Evolutionary conservation across 805 yeast genomes (phyloP), one percentile per base, ranked within the genome.

Genomic region (Maudiozyma serrabonitensis): DNA sequence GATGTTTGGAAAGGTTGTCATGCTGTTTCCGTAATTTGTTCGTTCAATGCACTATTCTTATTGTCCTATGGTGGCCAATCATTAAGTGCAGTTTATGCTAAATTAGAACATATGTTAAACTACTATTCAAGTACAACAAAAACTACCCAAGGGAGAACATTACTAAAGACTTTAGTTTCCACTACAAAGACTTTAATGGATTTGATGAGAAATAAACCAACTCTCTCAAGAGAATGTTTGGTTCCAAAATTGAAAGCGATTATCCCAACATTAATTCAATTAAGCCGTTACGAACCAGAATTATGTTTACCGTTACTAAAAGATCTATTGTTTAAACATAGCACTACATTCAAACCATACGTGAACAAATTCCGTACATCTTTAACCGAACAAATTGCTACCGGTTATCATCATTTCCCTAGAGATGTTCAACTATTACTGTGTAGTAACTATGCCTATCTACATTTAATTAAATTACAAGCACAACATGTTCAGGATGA

Each of bases 321-420:
- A 52, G 68, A 63, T 32, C 60, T 82, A 25, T 68, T 84, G 34
- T 62, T 66, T 40, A 69, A 75, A 50, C 84, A 87, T 59, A 76
- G 95, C 1, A 85, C 93, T 1, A 84, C 95, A 1, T 86, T 87
- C 61, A 78, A 90, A 64, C 95, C 95, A 13, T 82, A 74, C 67
- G 84, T 83, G 4, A 75, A 79, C 50, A 82, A 80, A 56, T 79
- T 77, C 54, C 80, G 81, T 56, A 64, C 61, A 12, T 74, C 70
- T 31, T 64, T 81, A 31, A 51, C 69, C 9, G 56, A 54, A 6
- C 60, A 77, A 51, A 63, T 73, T 38, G 60, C 51, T 38, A 62
- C 57, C 48, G 67, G 62, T 58, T 75, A 68, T 56, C 59, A 61
- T 15, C 69, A 62, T 45, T 70, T 74, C 52, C 75, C 78, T 31